Evolutionary conservation across 2,329 filamentous ascomycete genomes (phyloP), one percentile per base, ranked within the genome.

Genomic region (Fusarium humuli): DNA sequence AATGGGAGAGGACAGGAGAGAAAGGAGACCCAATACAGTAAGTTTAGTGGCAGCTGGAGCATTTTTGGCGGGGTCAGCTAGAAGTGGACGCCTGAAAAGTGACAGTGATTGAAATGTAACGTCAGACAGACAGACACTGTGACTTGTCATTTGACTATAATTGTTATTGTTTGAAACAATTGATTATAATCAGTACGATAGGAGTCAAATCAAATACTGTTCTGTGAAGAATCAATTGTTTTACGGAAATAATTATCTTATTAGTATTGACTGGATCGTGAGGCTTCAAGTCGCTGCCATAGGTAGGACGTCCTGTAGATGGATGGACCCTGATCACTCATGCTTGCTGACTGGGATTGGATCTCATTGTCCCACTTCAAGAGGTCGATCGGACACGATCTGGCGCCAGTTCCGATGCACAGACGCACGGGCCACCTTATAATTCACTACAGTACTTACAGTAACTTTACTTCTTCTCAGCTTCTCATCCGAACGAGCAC

Each of bases 301-400:
- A 34, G 32, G 16, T 34, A 34, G 16, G 32, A 18, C 8, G 32
- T 34, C 32, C 16, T 18, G 16, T 34, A 34, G 14, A 37, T 25
- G 61, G 63, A 49, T 62, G 23, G 34, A n/a, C 56, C 45, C 59
- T 61, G 37, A 20, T 25, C 14, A 61, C 11, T 16, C 34, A 37
- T 37, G 34, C 34, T 42, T 65, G 52, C 32, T 40, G 8, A 49
- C 45, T 52, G 8, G 48, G 48, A 52, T 41, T 52, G 48, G 48
- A 52, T 52, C 48, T 52, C 13, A 27, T 14, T 40, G 23, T 25
- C 32, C 71, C 65, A 67, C 62, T 41, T 34, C 48, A 37, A 42
- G 13, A 41, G 4, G 23, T 52, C 50, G 67, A 73, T 74, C 71
- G 71, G 50, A 47, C 46, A 66, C 62, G 72, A 74, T 74, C 72